Evolutionary conservation across 352 stramenopile genomes (phyloP).

Genomic region (Albugo laibachii): DNA sequence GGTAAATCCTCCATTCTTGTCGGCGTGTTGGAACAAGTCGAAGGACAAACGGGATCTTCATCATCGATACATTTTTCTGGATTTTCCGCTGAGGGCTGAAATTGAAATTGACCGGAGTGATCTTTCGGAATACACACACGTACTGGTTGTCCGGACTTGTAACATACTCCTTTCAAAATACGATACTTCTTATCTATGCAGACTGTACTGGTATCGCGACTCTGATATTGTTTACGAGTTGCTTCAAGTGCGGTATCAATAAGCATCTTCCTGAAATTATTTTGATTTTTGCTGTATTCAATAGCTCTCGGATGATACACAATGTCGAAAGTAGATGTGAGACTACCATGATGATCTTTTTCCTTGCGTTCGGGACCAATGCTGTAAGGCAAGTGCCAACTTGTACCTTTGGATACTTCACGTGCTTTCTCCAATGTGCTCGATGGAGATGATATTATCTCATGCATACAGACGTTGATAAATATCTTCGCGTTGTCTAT

Average conservation of each 20-base stretch:
- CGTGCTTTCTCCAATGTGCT: conserved; percentile 16
- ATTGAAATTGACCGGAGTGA: background rate
- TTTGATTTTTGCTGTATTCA: conserved; percentile 24
- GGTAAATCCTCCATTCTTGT: background rate
- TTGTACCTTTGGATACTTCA: conserved; percentile 16
- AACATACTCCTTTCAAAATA: conserved; percentile 69
- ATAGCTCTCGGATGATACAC: conserved; percentile 83
- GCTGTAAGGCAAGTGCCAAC: conserved; percentile 83
- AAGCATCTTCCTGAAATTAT: conserved; percentile 72
- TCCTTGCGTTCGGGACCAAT: conserved; percentile 81
- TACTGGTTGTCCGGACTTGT: conserved; percentile 64
- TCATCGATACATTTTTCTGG: background rate
- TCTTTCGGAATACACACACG: conserved; percentile 42
- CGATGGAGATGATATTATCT: conserved; percentile 61
- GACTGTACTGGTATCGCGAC: conserved; percentile 18
- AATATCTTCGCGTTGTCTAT: conserved; percentile 56
- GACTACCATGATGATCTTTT: conserved; percentile 52
- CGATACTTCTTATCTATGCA: conserved; percentile 36
- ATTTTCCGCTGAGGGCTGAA: background rate
- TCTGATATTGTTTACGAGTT: conserved; percentile 19
- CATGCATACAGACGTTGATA: conserved; percentile 82
- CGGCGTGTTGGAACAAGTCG: background rate
- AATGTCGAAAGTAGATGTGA: conserved; percentile 75
- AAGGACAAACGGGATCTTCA: background rate
- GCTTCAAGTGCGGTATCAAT: conserved; percentile 75